These are phyloP conservation scores for Rhizopogon salebrosus DNA, from an alignment of 768 basidiomycete species.

Conservation along the genomic window DNA sequence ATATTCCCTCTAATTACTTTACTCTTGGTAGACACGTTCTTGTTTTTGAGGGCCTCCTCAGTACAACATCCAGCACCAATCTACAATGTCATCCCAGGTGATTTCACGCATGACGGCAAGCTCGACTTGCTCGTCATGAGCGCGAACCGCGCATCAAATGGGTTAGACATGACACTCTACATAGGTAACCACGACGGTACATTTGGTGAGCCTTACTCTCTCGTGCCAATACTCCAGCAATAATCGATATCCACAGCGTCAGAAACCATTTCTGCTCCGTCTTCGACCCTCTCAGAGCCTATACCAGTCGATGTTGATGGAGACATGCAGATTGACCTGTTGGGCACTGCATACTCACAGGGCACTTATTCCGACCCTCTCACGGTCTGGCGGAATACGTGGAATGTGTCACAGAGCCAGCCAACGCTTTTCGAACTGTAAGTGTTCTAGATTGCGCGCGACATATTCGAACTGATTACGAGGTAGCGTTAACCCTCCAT, in stretches of 20 bases:
- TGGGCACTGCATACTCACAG: conserved; percentile 55
- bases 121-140: conserved; percentile 90
- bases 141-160: conserved; percentile 37
- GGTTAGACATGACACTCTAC: conserved; percentile 69
- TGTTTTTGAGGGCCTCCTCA: conserved; percentile 43
- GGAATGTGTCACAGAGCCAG: conserved; percentile 54
- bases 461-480: conserved; percentile 5
- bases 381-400: conserved; percentile 77
- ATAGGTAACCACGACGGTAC: conserved; percentile 55
- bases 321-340: conserved; percentile 83
- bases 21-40: conserved; percentile 47
- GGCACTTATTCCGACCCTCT: conserved; percentile 33
- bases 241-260: conserved; percentile 7
- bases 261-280: conserved; percentile 46
- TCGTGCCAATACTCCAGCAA: background rate
- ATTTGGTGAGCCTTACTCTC: conserved; percentile 48
- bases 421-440: conserved; percentile 66
- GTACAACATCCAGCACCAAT: conserved; percentile 55
- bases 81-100: conserved; percentile 85
- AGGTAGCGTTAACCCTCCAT: conserved; percentile 50
- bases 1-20: conserved; percentile 1
- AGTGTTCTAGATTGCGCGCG: conserved; percentile 14
- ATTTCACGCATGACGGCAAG: conserved; percentile 89
- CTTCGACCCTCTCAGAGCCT: conserved; percentile 73
- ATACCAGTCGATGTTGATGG: conserved; percentile 85